phyloP scores from a whole-genome alignment of 2,329 filamentous ascomycete genomes.

The Dothideomycetidae sp. region DNA sequence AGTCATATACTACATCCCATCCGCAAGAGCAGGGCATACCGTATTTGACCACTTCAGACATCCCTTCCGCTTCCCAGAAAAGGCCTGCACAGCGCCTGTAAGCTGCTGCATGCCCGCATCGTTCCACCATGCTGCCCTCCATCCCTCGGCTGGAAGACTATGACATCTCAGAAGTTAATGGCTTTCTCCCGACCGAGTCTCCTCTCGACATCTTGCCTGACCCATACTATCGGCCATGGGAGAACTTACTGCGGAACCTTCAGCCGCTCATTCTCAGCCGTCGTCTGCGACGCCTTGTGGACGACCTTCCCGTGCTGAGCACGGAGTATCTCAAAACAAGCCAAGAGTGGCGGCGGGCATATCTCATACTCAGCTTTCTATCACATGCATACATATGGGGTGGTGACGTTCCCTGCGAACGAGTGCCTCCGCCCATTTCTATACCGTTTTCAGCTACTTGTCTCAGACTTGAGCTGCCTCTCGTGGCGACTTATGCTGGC shows the following conservation, averaged over 20 bases:
- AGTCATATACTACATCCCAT: too few relatives aligned
- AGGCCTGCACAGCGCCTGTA: constrained; percentile 6
- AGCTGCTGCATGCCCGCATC: constrained; percentile 8
- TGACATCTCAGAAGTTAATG: constrained; percentile 61
- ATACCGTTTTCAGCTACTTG: constrained; percentile 69
- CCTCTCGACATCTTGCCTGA: constrained; percentile 73
- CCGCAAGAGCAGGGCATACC: background rate
- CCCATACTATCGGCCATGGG: constrained; percentile 91
- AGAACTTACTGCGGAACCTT: constrained; percentile 69
- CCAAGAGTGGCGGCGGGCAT: constrained; percentile 82
- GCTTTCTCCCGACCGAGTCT: constrained; percentile 72
- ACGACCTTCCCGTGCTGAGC: constrained; percentile 68
- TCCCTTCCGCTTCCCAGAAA: too few relatives aligned
- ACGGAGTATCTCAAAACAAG: constrained; percentile 69
- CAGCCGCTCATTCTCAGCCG: constrained; percentile 77
- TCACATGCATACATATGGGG: constrained; percentile 86
- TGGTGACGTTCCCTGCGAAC: constrained; percentile 54
- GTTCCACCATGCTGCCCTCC: constrained; percentile 26
- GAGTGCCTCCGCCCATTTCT: constrained; percentile 66
- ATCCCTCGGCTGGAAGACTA: constrained; percentile 53
- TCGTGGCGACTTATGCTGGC: constrained; percentile 86
- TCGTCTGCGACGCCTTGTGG: constrained; percentile 64
- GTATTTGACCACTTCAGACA: too few relatives aligned
- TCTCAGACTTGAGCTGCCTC: constrained; percentile 61
- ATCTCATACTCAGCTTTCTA: constrained; percentile 63